Base-by-base conservation (phyloP, 768 basidiomycete genomes). In the Amanita subjunquillea region DNA sequence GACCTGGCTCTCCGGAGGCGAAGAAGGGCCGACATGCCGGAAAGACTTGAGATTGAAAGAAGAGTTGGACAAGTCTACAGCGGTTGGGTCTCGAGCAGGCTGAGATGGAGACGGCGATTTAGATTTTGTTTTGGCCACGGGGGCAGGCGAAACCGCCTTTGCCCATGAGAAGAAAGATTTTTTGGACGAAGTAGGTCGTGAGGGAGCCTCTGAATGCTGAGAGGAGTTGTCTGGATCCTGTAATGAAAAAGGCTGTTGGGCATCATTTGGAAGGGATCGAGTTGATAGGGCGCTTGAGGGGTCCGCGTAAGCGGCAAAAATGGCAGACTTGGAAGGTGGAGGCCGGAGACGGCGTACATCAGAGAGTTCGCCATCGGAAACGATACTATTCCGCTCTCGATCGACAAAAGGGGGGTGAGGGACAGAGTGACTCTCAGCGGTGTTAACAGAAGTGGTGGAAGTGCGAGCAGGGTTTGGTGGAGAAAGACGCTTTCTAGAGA, bases 21-120 rank as follows among this genome's bases (percentile, higher is more conserved):
- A 51, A 60, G 62, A 29, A 50, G 58, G 66, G 32, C 75, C 69
- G 51, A 90, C 68, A 59, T 88, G 87, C 29, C 85, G 75, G 67
- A 89, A 88, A 1, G 87, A 74, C 58, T 77, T 82, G 57, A 89
- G 76, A 66, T 83, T 86, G 68, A 89, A 88, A 0, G 84, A 85
- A 20, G 62, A 58, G 32, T 59, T 57, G 45, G 43, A 53, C 53
- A 8, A 58, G 56, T 48, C 54, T 45, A 25, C 54, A 44, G 23
- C 39, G 36, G 34, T 20, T 38, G 44, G 13, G n/a, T 44, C 51
- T 36, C 27, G 22, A 12, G 3, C 43, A 37, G 23, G 30, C n/a
- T 46, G 42, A 2, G 34, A 44, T 7, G 44, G 43, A 36, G 51
- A 34, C 2, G 15, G 30, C 25, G 51, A 39, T 17, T 53, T 53